Evolutionary conservation across 257 asterid species (phyloP), one percentile per base, ranked within the genome.

Genomic region (Apocynum venetum): DNA sequence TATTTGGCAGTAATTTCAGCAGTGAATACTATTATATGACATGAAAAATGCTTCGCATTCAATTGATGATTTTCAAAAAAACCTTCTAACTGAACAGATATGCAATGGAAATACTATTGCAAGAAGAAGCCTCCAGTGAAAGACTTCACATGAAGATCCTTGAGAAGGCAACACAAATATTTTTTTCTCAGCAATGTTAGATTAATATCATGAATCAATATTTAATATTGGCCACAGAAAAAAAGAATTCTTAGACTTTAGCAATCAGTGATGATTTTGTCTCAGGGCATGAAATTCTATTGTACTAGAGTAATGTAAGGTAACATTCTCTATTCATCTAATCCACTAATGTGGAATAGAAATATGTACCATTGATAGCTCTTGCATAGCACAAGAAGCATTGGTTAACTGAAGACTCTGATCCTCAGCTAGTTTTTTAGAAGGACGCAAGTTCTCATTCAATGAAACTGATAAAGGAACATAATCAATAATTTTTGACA

Each of bases 341-440:
- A 46, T 81, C 63, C 20, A 46, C 35, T 31, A 61, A 68, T 49
- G 65, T 49, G 75, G 36, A 78, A 74, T 61, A 36, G 64, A 85
- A 74, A 75, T 71, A 83, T 92, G 51, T 85, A 94, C 98, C 97
- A 94, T 71, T 74, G 98, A 96, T 76, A 93, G 79, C 79, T 85
- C 96, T 38, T 83, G 78, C 77, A 75, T 76, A 72, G 84, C 86
- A 79, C 56, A 86, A 57, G 86, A 80, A 65, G 82, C 46, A 77
- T 82, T 83, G 76, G 84, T 57, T 77, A 77, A 75, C 86, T 80
- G 88, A 56, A 82, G 83, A 76, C 81, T 80, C 75, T 76, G 87
- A 86, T 86, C 92, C 83, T 80, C 77, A 64, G 96, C 89, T 82
- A 71, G 96, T 83, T 89, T 89, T 83, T 96, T 96, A 44, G 90